Conservation (phyloP, 768 basidiomycete species). For the Podaxis mareebaensis region DNA sequence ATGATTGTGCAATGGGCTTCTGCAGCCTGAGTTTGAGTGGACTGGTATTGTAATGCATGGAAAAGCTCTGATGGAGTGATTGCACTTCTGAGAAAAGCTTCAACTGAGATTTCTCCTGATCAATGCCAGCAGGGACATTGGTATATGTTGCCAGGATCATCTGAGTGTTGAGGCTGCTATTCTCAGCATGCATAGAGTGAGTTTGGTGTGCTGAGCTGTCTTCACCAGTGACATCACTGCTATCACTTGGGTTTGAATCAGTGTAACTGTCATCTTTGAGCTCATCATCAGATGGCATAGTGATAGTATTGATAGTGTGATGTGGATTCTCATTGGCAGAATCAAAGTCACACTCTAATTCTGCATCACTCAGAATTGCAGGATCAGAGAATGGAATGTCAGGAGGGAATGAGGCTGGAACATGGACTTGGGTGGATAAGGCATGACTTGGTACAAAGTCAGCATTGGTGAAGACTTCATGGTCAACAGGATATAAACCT, state of each 20-base stretch:
- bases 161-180: neutral
- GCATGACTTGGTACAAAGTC: constrained; percentile 28
- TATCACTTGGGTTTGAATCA: neutral
- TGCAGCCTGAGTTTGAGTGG: neutral
- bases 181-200: neutral
- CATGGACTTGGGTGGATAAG: constrained; percentile 19
- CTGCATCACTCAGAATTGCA: neutral
- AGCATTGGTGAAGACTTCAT: constrained; percentile 22
- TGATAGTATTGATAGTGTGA: neutral
- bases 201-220: neutral
- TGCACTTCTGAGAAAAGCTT: neutral
- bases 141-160: neutral
- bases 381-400: constrained; percentile 11
- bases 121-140: neutral
- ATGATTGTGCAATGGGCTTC: neutral
- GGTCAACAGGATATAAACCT: constrained; percentile 29
- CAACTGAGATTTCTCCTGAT: neutral
- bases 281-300: neutral
- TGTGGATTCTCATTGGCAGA: neutral
- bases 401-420: constrained; percentile 21
- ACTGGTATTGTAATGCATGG: neutral
- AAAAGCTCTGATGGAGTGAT: neutral
- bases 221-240: no score
- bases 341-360: neutral
- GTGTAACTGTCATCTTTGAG: no score